Base-by-base conservation (phyloP, 257 asterid species). In the Solanum appendiculatum region DNA sequence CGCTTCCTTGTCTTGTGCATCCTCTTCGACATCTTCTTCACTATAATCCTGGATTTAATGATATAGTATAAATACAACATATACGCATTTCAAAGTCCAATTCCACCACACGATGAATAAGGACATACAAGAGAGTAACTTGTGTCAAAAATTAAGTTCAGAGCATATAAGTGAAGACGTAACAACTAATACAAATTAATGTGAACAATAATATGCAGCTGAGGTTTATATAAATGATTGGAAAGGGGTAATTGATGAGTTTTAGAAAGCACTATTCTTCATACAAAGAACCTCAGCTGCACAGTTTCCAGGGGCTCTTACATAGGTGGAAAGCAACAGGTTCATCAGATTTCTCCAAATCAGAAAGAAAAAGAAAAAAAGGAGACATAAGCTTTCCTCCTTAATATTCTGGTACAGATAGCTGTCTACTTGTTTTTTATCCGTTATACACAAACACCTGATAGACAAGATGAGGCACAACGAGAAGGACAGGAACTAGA, bases 21-120 rank as follows among this genome's bases (percentile, higher is more conserved):
- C 92, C 86, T 88, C 86, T 56, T 75, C 86, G 15, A 48, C 89
- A 64, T 78, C 51, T 46, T 51, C 92, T 80, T 84, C 96, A 84
- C 90, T 94, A 29, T 93, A 91, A 85, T 92, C 98, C 96, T 92
- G 90, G 88, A 89, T 86, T 81, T 51, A 74, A 34, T 42, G 46
- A 85, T 18, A 31, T 81, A 81, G 44, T 20, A 81, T 48, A 29
- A 48, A 81, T 81, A 10, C 66, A 81, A 48, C 68, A 81, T 31
- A 31, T 33, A 48, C 4, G 44, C 85, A 81, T 81, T 10, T 48
- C 85, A 31, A 48, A 48, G 42, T 29, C 21, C 85, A 81, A 48
- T 20, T 80, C 10, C 44, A 81, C 68, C 85, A 20, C 31, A 31
- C 6, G 25, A 15, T 80, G 40, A 80, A 80, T 66, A 64, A 78